phyloP scores from a whole-genome alignment of 2,329 filamentous ascomycete genomes.

The Fusarium longipes region DNA sequence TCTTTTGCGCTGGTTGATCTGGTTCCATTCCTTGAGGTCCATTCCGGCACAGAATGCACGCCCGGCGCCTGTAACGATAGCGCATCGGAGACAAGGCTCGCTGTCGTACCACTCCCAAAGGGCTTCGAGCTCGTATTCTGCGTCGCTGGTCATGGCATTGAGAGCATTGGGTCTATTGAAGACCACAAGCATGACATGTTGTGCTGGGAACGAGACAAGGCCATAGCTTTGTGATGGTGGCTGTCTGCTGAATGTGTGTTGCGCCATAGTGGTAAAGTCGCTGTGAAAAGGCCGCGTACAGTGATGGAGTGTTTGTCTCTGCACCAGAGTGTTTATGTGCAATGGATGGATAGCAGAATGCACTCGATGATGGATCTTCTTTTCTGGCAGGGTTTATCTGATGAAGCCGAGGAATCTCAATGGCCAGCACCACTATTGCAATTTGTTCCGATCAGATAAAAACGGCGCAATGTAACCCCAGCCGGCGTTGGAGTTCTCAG shows the following conservation, averaged over 20 bases:
- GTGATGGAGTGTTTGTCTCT: neutral
- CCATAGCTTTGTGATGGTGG: constrained; percentile 38
- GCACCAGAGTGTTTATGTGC: constrained; percentile 8
- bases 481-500: constrained; percentile 14
- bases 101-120: constrained; percentile 71
- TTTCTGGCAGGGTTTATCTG: constrained; percentile 28
- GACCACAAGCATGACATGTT: constrained; percentile 44
- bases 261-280: constrained; percentile 24
- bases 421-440: neutral
- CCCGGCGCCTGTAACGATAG: constrained; percentile 71
- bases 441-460: constrained; percentile 30
- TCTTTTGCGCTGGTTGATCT: constrained; percentile 39
- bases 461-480: constrained; percentile 20
- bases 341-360: neutral
- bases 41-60: constrained; percentile 76
- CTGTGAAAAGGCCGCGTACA: neutral
- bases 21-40: constrained; percentile 64
- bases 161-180: constrained; percentile 42
- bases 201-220: constrained; percentile 41
- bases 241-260: constrained; percentile 34
- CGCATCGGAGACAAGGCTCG: constrained; percentile 70
- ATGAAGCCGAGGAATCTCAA: constrained; percentile 26
- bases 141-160: constrained; percentile 44
- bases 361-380: neutral
- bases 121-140: constrained; percentile 51